Evolutionary conservation across 805 yeast species (phyloP).

Genomic region (Monosporozyma unispora): DNA sequence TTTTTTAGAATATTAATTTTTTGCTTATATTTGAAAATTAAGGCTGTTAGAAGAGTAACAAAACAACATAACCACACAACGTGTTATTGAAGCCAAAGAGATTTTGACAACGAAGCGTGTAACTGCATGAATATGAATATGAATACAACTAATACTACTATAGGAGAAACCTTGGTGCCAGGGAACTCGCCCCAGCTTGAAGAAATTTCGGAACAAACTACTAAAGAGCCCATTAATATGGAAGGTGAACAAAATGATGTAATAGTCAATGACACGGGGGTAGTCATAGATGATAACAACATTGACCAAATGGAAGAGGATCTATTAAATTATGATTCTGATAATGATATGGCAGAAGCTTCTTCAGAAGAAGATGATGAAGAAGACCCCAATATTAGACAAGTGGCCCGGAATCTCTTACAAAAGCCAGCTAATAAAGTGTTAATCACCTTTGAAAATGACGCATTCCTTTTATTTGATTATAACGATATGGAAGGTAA

Average conservation of each 20-base stretch:
- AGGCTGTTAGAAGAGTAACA: background rate
- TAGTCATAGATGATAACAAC: background rate
- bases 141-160: no score
- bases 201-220: background rate
- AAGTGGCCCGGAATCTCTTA: conserved; percentile 19
- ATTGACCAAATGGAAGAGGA: conserved; percentile 6
- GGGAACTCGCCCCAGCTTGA: background rate
- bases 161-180: background rate
- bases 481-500: conserved; percentile 6
- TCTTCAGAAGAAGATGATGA: conserved; percentile 1
- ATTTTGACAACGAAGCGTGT: background rate
- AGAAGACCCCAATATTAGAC: conserved; percentile 9
- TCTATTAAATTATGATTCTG: conserved; percentile 7
- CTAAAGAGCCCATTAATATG: background rate
- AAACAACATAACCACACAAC: background rate
- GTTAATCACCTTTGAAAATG: conserved; percentile 14
- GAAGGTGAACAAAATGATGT: background rate
- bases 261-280: background rate
- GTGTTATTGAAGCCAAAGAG: background rate
- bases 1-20: background rate
- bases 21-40: background rate
- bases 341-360: conserved; percentile 1
- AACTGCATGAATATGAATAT: background rate
- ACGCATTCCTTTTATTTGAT: conserved; percentile 19
- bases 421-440: conserved; percentile 13